Percentiles rank a stretch among this genome's conserved stretches.
phyloP scores from a whole-genome alignment of 176 grass and related monocot genomes.

The Aegilops bicornis region DNA sequence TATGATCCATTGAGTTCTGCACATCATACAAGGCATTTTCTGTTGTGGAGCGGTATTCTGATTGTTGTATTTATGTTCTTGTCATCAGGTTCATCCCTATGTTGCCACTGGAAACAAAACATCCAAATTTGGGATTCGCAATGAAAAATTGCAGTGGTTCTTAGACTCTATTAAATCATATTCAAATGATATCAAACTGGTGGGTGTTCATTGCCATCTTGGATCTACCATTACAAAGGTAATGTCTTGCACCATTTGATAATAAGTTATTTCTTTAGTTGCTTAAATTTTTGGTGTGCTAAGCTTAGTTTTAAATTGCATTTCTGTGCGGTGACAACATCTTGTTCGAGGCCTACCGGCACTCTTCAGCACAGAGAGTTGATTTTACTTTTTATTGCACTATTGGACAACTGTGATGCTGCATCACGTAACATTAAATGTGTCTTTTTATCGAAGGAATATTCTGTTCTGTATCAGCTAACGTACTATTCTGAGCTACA shows the following conservation, averaged over 20 bases:
- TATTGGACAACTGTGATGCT: background rate
- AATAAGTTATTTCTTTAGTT: background rate
- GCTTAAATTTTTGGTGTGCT: background rate
- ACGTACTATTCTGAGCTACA: background rate
- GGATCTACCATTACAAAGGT: slow-evolving; percentile 99
- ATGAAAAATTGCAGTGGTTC: slow-evolving; percentile 98
- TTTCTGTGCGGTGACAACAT: background rate
- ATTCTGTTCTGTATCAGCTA: background rate
- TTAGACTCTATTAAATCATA: slow-evolving; percentile 83
- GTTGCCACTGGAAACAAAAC: slow-evolving; percentile 99
- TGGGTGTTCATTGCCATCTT: slow-evolving; percentile 93
- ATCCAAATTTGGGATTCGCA: slow-evolving; percentile 96
- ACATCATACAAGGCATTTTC: slow-evolving; percentile 3
- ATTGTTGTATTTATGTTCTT: slow-evolving; percentile 1
- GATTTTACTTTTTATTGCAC: background rate
- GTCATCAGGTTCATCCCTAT: slow-evolving; percentile 86
- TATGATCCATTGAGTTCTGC: background rate
- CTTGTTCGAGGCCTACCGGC: background rate
- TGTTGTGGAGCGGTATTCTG: background rate
- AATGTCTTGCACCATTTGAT: background rate
- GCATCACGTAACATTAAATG: background rate
- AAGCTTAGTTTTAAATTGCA: background rate
- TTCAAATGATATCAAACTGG: slow-evolving; percentile 81
- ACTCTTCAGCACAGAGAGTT: background rate
- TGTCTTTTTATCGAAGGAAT: background rate